Conservation (phyloP, 2,329 filamentous ascomycete species). For the Sporothrix brunneoviolacea region DNA sequence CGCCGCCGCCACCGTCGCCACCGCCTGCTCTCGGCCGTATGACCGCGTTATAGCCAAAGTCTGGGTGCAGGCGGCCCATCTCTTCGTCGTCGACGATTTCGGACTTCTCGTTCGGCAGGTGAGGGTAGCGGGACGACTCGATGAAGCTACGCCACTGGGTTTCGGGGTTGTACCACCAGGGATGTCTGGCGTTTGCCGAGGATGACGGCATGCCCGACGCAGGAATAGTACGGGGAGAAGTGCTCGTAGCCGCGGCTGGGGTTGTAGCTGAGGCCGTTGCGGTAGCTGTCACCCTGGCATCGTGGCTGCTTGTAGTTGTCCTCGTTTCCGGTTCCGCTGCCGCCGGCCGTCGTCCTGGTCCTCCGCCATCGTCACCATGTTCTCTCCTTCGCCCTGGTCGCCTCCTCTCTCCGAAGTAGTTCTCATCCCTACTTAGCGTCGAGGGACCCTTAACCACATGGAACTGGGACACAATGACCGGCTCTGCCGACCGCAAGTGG, state of each 20-base stretch:
- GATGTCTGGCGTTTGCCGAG: not conserved
- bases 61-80: constrained; percentile 38
- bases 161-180: constrained; percentile 25
- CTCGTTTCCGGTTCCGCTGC: not conserved
- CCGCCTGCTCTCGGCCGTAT: constrained; percentile 12
- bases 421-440: not conserved
- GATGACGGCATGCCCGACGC: not conserved
- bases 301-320: too few relatives aligned
- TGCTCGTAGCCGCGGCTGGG: too few relatives aligned
- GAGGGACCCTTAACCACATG: constrained; percentile 11
- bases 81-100: constrained; percentile 41
- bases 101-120: constrained; percentile 39
- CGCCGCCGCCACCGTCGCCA: constrained; percentile 37
- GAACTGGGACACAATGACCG: constrained; percentile 46
- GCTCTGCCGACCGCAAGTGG: constrained; percentile 51
- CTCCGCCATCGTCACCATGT: not conserved
- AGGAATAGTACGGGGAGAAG: too few relatives aligned
- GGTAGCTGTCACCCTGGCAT: too few relatives aligned
- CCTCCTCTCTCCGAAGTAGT: not conserved
- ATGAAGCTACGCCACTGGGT: constrained; percentile 49
- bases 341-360: not conserved
- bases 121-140: constrained; percentile 46
- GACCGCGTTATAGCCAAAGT: constrained; percentile 35
- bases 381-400: not conserved
- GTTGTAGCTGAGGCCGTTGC: too few relatives aligned